phyloP scores from a whole-genome alignment of 1,139 yeast genomes.

The Taphrina deformans region DNA sequence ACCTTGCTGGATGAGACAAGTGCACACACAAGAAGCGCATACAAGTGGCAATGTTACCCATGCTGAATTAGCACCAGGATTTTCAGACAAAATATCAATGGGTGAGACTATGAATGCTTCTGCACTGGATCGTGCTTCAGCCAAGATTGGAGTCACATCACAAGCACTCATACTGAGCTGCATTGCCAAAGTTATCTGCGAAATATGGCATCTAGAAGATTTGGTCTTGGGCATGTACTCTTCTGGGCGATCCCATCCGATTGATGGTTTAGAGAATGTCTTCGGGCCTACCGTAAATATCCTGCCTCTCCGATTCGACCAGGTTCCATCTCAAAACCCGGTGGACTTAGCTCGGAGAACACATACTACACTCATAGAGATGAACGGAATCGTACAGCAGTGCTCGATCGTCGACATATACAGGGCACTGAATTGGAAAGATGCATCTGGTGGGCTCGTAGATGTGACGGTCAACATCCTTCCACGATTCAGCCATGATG shows the following conservation, averaged over 20 bases:
- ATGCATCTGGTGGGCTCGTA: conserved; percentile 8
- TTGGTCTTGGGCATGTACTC: conserved; percentile 40
- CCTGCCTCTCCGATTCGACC: conserved; percentile 38
- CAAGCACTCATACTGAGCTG: conserved; percentile 37
- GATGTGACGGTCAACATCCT: conserved; percentile 19
- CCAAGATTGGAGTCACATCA: conserved; percentile 29
- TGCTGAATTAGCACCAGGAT: not conserved
- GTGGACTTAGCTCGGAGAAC: conserved; percentile 15
- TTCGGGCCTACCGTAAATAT: conserved; percentile 40
- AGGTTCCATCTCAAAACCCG: not conserved
- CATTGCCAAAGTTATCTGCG: conserved; percentile 26
- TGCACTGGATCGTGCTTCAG: not conserved
- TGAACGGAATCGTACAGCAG: conserved; percentile 27
- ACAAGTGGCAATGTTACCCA: not conserved
- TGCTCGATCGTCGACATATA: not conserved
- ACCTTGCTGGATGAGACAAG: not conserved
- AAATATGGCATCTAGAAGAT: not conserved
- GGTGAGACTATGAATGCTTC: not conserved
- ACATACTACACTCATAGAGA: conserved; percentile 3
- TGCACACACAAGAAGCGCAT: not conserved
- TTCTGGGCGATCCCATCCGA: conserved; percentile 39
- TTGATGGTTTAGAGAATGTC: conserved; percentile 28
- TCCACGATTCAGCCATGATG: conserved; percentile 2
- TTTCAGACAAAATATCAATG: not conserved
- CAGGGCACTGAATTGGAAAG: not conserved